These are phyloP conservation scores for Moringa oleifera DNA, from an alignment of 345 rosid genomes.

Conservation along the genomic window DNA sequence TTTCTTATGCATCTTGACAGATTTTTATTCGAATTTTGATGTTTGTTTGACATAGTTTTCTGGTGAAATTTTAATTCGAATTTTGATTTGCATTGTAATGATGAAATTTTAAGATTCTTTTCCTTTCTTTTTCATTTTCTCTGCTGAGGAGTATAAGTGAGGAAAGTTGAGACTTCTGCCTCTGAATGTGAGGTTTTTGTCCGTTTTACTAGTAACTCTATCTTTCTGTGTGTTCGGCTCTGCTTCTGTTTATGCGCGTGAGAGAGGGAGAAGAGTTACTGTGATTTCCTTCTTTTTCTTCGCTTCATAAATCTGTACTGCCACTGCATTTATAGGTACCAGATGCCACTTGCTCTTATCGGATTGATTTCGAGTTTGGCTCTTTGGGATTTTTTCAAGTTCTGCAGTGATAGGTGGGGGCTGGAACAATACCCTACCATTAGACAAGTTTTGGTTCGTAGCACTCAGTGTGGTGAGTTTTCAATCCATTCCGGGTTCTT, in stretches of 20 bases:
- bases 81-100: too few relatives aligned
- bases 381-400: slow-evolving; percentile 81
- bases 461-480: slow-evolving; percentile 71
- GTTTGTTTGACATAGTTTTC: too few relatives aligned
- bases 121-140: too few relatives aligned
- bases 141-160: too few relatives aligned
- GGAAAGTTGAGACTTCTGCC: background rate
- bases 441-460: slow-evolving; percentile 46
- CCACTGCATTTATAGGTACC: slow-evolving; percentile 47
- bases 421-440: slow-evolving; percentile 53
- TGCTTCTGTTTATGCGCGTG: background rate
- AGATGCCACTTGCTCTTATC: slow-evolving; percentile 84
- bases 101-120: too few relatives aligned
- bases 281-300: background rate
- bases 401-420: slow-evolving; percentile 58
- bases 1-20: too few relatives aligned
- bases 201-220: background rate
- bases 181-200: too few relatives aligned
- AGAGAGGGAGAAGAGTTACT: too few relatives aligned
- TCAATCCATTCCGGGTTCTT: background rate
- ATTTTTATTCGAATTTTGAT: too few relatives aligned
- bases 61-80: too few relatives aligned
- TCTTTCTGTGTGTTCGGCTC: too few relatives aligned
- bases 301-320: slow-evolving; percentile 1
- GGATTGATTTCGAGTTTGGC: slow-evolving; percentile 81